These are phyloP conservation scores for Podospora australis DNA, from an alignment of 495 filamentous ascomycete species.

Conservation along the genomic window DNA sequence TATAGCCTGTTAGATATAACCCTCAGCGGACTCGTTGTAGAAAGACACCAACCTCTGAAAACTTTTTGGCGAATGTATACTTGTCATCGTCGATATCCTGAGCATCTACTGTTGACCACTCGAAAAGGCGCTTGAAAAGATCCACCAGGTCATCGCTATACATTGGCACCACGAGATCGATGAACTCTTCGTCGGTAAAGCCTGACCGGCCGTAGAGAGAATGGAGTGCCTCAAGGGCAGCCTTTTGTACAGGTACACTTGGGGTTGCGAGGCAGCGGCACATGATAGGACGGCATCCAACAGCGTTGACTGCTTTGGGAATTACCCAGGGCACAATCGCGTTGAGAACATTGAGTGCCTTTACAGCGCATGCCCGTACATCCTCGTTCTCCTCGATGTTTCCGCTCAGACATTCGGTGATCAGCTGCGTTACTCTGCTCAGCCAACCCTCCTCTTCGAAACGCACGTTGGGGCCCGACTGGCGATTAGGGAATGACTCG, in stretches of 20 bases:
- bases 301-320: constrained; percentile 66
- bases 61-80: constrained; percentile 85
- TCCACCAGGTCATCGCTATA: constrained; percentile 62
- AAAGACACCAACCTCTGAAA: constrained; percentile 67
- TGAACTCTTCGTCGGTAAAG: constrained; percentile 73
- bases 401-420: constrained; percentile 64
- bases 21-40: neutral
- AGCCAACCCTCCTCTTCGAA: constrained; percentile 85
- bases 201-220: constrained; percentile 68
- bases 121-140: constrained; percentile 68
- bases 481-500: constrained; percentile 64
- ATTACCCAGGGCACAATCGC: constrained; percentile 78
- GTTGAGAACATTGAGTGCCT: constrained; percentile 66
- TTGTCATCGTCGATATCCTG: constrained; percentile 81
- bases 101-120: constrained; percentile 75
- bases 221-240: constrained; percentile 76
- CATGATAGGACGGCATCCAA: constrained; percentile 62
- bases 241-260: constrained; percentile 67
- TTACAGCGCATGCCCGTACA: constrained; percentile 60
- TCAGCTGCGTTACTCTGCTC: constrained; percentile 62
- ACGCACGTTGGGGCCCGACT: constrained; percentile 53
- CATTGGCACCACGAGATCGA: constrained; percentile 70
- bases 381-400: constrained; percentile 56
- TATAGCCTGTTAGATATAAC: constrained; percentile 28
- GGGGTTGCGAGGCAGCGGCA: constrained; percentile 68